Conservation (phyloP, 108 stramenopile genomes). For the Cyclotella kingstonii region DNA sequence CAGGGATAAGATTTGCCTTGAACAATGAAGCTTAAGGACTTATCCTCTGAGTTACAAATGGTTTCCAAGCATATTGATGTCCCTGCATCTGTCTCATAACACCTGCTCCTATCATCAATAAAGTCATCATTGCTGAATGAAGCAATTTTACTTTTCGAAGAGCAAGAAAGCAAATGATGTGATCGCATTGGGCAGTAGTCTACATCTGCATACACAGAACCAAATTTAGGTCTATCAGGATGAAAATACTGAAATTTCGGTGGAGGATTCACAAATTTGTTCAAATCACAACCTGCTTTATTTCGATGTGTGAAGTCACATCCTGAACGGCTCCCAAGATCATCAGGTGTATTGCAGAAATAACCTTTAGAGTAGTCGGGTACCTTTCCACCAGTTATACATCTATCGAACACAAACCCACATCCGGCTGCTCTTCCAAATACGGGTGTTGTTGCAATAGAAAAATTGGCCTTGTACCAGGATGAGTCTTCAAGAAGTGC, state of each 20-base stretch:
- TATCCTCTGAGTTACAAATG: constrained; percentile 31
- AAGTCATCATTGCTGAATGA: constrained; percentile 18
- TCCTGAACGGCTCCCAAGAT: constrained; percentile 18
- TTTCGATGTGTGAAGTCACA: constrained; percentile 29
- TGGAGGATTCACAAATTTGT: constrained; percentile 14
- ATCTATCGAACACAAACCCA: constrained; percentile 60
- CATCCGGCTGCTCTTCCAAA: constrained; percentile 82
- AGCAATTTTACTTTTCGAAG: constrained; percentile 12
- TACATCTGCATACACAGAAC: constrained; percentile 25
- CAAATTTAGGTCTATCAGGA: constrained; percentile 25
- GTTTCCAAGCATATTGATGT: constrained; percentile 36
- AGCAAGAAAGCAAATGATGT: constrained; percentile 34
- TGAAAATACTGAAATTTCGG: constrained; percentile 26
- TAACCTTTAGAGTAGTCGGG: constrained; percentile 31
- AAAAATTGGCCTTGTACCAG: constrained; percentile 78
- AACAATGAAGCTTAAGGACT: constrained; percentile 25
- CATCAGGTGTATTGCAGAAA: constrained; percentile 25
- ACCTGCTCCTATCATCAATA: constrained; percentile 38
- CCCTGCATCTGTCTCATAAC: constrained; percentile 25
- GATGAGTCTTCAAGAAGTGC: constrained; percentile 78
- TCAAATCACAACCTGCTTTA: constrained; percentile 34
- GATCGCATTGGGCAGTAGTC: constrained; percentile 38
- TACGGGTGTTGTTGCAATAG: constrained; percentile 44
- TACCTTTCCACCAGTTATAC: constrained; percentile 57
- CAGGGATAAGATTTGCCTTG: constrained; percentile 27